These are phyloP conservation scores for Alternaria sp. DNA, from an alignment of 2,329 filamentous ascomycete species.

Conservation along the genomic window DNA sequence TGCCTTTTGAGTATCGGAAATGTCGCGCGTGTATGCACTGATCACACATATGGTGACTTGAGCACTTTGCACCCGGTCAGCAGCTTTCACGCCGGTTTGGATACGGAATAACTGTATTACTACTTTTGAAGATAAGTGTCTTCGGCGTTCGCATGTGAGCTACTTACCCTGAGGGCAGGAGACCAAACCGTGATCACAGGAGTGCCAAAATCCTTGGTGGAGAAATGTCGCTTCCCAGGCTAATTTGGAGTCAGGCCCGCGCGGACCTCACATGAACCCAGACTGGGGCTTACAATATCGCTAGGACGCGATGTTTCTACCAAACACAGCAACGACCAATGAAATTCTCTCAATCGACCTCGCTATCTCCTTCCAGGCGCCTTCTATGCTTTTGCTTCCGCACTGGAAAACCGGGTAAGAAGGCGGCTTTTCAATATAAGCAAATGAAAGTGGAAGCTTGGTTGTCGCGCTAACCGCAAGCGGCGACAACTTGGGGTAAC, in stretches of 20 bases:
- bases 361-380: slow-evolving; percentile 8
- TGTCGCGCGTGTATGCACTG: not conserved
- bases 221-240: slow-evolving; percentile 9
- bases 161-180: not conserved
- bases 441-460: slow-evolving; percentile 12
- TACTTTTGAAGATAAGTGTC: not conserved
- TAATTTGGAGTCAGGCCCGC: slow-evolving; percentile 40
- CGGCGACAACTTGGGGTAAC: not conserved
- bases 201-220: slow-evolving; percentile 4
- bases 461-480: slow-evolving; percentile 2
- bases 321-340: slow-evolving; percentile 11
- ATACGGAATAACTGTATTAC: slow-evolving; percentile 7
- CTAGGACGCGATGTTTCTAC: not conserved
- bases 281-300: slow-evolving; percentile 23
- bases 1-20: not conserved
- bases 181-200: not conserved
- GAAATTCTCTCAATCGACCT: not conserved
- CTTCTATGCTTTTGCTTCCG: slow-evolving; percentile 1
- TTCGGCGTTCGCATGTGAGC: not conserved
- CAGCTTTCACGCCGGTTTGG: not conserved
- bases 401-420: slow-evolving; percentile 12
- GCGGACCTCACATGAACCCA: slow-evolving; percentile 32
- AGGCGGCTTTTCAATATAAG: slow-evolving; percentile 8
- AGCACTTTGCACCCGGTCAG: not conserved
- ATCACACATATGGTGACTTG: not conserved